phyloP scores from a whole-genome alignment of 495 filamentous ascomycete species.

The Podospora pseudopauciseta region DNA sequence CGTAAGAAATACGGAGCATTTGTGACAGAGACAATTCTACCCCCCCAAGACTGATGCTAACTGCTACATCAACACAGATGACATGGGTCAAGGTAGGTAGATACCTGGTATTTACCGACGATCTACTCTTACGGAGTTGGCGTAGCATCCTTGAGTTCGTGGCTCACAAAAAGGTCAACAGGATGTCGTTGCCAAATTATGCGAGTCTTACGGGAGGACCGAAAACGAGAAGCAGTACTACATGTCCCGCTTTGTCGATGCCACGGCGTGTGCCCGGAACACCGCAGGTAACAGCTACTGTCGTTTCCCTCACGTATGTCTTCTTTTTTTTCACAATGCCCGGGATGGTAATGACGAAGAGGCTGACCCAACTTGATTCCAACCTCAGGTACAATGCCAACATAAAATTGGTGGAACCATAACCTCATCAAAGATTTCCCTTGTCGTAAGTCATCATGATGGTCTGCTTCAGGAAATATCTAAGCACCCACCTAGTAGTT shows the following conservation, averaged over 20 bases:
- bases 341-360: background rate
- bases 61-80: background rate
- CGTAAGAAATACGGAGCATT: too few species aligned
- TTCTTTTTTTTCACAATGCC: too few species aligned
- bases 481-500: background rate
- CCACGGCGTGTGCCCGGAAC: background rate
- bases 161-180: background rate
- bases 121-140: background rate
- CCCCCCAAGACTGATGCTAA: background rate
- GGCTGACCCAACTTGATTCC: background rate
- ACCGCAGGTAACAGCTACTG: background rate
- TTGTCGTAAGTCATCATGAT: background rate
- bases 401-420: background rate
- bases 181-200: background rate
- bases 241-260: background rate
- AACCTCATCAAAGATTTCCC: background rate
- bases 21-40: too few species aligned
- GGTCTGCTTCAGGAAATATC: too few species aligned
- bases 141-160: background rate
- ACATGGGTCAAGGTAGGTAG: constrained; percentile 5
- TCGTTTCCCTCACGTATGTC: constrained; percentile 3
- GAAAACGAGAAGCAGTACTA: background rate
- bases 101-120: background rate
- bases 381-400: background rate
- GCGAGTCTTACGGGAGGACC: background rate